A percentile compares a stretch with the other conserved stretches of the same genome.
Evolutionary conservation across 192 early-diverging fungal species (phyloP).

Genomic region (Gigaspora rosea): DNA sequence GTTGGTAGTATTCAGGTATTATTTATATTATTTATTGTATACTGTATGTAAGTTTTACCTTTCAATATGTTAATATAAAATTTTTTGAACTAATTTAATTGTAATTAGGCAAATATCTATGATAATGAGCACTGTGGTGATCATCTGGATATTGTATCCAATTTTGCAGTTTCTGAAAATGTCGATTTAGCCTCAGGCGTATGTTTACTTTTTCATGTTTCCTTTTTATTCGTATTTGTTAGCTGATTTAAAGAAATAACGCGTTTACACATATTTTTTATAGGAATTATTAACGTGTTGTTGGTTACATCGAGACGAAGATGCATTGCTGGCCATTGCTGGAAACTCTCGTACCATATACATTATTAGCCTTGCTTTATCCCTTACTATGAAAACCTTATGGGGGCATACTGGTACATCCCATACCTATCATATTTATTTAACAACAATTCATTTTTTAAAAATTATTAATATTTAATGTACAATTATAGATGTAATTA

Average conservation of each 20-base stretch:
- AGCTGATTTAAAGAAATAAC: neutral
- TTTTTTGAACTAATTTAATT: neutral
- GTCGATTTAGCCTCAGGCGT: neutral
- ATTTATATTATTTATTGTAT: neutral
- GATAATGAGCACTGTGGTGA: constrained; percentile 94
- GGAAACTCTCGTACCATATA: constrained; percentile 25
- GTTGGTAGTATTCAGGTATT: constrained; percentile 68
- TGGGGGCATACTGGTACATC: constrained; percentile 9
- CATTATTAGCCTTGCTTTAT: constrained; percentile 22
- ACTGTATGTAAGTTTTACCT: neutral
- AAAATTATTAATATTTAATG: neutral
- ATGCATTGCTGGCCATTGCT: constrained; percentile 25
- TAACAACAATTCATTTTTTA: neutral
- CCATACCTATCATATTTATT: no score
- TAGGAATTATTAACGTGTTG: constrained; percentile 33
- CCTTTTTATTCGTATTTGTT: neutral
- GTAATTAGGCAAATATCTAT: constrained; percentile 72
- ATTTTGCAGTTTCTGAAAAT: constrained; percentile 63
- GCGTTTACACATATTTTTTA: neutral
- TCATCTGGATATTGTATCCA: constrained; percentile 93
- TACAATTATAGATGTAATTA: constrained; percentile 49
- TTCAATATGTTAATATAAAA: neutral
- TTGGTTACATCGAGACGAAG: constrained; percentile 23
- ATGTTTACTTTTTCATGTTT: neutral
- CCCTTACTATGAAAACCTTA: constrained; percentile 13